Evolutionary conservation across 345 rosid species (phyloP), one percentile per base, ranked within the genome.

Genomic region (Brassica napus): DNA sequence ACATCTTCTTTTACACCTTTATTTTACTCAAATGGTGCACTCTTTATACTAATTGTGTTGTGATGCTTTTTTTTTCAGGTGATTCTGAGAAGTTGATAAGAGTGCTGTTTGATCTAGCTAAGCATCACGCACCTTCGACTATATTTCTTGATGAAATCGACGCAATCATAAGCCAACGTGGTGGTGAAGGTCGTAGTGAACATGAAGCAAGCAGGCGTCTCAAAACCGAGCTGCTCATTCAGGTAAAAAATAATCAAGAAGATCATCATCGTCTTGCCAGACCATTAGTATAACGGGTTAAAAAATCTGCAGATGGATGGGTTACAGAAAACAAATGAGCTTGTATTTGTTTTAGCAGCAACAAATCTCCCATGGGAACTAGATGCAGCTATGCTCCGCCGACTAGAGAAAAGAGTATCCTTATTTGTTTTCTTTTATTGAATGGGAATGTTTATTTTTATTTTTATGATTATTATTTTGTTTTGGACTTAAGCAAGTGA

Each of bases 191-290:
- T 28, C 86, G 87, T 30, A 92, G 97, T 82, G 99, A 95, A 84
- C 99, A 95, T 82, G 99, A 95, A 87, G 98, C 99, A 59, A 95
- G 99, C 74, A 87, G 99, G 83, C 97, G 99, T 73, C 85, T 95
- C 87, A 95, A 95, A 82, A 95, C 99, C 1, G 99, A 95, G 86
- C 90, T 95, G 26, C 98, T 95, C 69, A 88, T 95, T 77, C 99
- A 95, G 94, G 99, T 91, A 79, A 65, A 59, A 16, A 78, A 78
- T 71, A 69, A 77, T 76, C 73, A 69, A 61, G 65, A 79, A 72
- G 34, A 30, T 64, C 37, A 54, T 47, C 54, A 24, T 4, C 11
- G n/a, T 18, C n/a, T 65, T 42, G n/a, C 6, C 4, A 4, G 16
- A 23, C 60, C 49, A 47, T 23, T 23, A 23, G 2, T 23, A 23